Evolutionary conservation across 225 moss, liverwort and hornwort species (phyloP), one percentile per base, ranked within the genome.

Genomic region (Neckera pumila): DNA sequence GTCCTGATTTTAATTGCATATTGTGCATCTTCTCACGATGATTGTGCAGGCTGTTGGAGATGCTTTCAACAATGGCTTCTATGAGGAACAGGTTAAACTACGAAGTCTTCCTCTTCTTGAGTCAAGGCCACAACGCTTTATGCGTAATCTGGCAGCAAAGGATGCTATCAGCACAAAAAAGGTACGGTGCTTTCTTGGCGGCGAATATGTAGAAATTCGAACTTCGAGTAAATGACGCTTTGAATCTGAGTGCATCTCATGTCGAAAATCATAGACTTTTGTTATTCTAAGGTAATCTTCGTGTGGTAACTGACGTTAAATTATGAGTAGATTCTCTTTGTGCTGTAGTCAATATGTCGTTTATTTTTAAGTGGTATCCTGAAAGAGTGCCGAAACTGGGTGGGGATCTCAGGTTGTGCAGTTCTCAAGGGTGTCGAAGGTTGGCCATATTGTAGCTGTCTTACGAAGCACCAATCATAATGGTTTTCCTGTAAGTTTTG

Each of bases 1-100:
- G 34, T 30, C 49, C 47, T 80, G 72, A 79, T 12, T 47, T 64
- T 71, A 11, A 30, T 56, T 47, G 60, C 53, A 65, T 77, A 72
- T 86, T 83, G 72, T 74, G 42, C 91, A 82, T 79, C 74, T 81
- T 82, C 82, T 90, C 79, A 83, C 79, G 79, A 64, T 38, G 83
- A 69, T 84, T 63, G 66, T 90, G 89, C 97, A 98, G 98, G 99
- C 99, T 86, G 99, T 99, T 82, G 99, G 99, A 80, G 99, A 99
- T 95, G 97, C 96, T 43, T 99, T 99, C 96, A 99, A 99, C 91
- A 90, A 92, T 86, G 99, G 99, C 49, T 97, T 99, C 80, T 99
- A 99, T 64, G 99, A 99, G 92, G 96, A 96, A 89, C 99, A 99
- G 91, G 99, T 96, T 56, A 87, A 82, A 90, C 89, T 97, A 75